Evolutionary conservation across 331 rosid species (phyloP).

Genomic region (Stylosanthes scabra): DNA sequence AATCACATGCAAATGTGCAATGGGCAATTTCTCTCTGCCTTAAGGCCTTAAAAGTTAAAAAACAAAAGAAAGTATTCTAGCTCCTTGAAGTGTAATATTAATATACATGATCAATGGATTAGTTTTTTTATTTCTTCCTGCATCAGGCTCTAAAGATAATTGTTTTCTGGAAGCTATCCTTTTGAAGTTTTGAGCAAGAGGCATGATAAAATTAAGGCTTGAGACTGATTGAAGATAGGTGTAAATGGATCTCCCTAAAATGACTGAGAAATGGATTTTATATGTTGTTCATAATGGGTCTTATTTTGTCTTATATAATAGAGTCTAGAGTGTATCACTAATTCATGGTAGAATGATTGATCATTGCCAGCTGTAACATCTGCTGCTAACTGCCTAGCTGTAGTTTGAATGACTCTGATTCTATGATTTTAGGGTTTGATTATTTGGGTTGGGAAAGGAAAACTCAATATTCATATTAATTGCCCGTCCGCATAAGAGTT

Average conservation of each 20-base stretch:
- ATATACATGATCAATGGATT: not conserved
- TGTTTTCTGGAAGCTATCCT: not conserved
- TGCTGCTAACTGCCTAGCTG: too few relatives aligned
- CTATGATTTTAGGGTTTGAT: constrained; percentile 1
- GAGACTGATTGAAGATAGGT: constrained; percentile 21
- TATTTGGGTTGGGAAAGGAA: constrained; percentile 26
- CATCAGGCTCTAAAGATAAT: too few relatives aligned
- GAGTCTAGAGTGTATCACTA: too few relatives aligned
- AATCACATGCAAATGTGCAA: not conserved
- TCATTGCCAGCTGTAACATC: too few relatives aligned
- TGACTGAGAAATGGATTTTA: constrained; percentile 5
- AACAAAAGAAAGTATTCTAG: not conserved
- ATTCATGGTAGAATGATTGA: too few relatives aligned
- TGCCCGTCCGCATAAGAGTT: constrained; percentile 1
- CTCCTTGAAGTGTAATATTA: constrained; percentile 14
- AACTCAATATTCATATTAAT: constrained; percentile 14
- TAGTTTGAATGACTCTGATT: too few relatives aligned
- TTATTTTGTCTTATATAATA: constrained; percentile 11
- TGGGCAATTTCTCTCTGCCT: constrained; percentile 19
- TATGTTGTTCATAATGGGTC: constrained; percentile 8
- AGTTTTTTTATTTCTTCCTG: not conserved
- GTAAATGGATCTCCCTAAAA: constrained; percentile 28
- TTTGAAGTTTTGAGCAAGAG: constrained; percentile 19
- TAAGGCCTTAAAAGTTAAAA: not conserved
- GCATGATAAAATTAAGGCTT: constrained; percentile 27